phyloP scores from a whole-genome alignment of 345 rosid genomes.

The Fremontodendron californicum region DNA sequence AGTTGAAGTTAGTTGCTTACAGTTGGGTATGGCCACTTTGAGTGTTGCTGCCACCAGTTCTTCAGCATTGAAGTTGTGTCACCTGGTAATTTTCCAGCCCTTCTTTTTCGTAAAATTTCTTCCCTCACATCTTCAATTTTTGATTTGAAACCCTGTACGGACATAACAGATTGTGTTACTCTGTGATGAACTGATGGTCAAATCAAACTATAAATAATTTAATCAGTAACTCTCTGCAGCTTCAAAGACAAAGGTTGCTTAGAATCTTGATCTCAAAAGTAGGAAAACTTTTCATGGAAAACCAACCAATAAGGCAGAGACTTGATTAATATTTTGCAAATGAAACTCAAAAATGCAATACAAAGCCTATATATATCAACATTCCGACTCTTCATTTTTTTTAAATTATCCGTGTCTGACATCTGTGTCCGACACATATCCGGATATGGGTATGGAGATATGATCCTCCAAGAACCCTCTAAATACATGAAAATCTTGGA shows the following conservation, averaged over 20 bases:
- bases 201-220: no score
- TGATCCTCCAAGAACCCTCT: no score
- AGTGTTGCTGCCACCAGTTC: constrained; percentile 96
- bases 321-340: neutral
- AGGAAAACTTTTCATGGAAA: neutral
- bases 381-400: no score
- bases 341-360: neutral
- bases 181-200: neutral
- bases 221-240: no score
- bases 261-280: neutral
- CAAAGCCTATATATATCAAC: no score
- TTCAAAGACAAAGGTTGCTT: no score
- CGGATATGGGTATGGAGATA: no score
- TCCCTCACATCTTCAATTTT: constrained; percentile 95
- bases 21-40: constrained; percentile 98
- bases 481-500: no score
- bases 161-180: neutral
- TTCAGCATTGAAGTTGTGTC: constrained; percentile 91
- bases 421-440: no score
- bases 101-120: constrained; percentile 87
- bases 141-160: constrained; percentile 75
- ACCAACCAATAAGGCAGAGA: no score
- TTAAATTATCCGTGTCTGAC: no score
- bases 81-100: constrained; percentile 95
- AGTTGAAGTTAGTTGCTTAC: constrained; percentile 35